Evolutionary conservation across 768 basidiomycete species (phyloP).

Genomic region (Panellus pusillus): DNA sequence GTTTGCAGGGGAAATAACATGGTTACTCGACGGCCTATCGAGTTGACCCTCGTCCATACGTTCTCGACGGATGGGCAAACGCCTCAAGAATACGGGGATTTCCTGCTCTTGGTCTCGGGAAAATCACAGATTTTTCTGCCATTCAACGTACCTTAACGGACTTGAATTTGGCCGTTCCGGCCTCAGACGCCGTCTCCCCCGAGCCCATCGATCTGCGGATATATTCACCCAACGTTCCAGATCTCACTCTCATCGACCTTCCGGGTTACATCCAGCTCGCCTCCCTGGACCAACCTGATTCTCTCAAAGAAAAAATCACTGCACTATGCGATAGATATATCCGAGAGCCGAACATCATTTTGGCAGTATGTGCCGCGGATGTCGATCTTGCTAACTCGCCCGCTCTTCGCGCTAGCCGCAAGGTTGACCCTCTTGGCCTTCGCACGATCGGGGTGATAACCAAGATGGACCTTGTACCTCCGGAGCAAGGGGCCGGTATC

Average conservation of each 20-base stretch:
- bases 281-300: conserved; percentile 93
- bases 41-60: conserved; percentile 94
- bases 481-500: conserved; percentile 79
- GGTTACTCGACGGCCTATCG: conserved; percentile 98
- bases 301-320: conserved; percentile 90
- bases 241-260: conserved; percentile 95
- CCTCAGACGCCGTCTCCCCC: conserved; percentile 88
- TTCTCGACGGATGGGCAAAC: conserved; percentile 58
- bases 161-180: conserved; percentile 89
- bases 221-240: conserved; percentile 93
- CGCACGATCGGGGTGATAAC: conserved; percentile 97
- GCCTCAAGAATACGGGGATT: conserved; percentile 87
- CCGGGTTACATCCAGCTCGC: conserved; percentile 97
- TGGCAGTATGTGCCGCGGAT: conserved; percentile 98
- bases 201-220: conserved; percentile 97
- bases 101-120: conserved; percentile 84
- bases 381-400: conserved; percentile 99
- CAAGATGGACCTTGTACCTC: conserved; percentile 96
- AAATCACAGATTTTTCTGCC: conserved; percentile 85
- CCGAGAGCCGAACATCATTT: conserved; percentile 98
- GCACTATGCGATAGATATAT: conserved; percentile 94
- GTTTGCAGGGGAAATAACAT: conserved; percentile 91
- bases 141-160: conserved; percentile 94
- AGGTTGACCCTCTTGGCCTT: conserved; percentile 91
- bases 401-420: conserved; percentile 87